Evolutionary conservation across 495 filamentous ascomycete species (phyloP).

Genomic region (Geoglossum glabrum): DNA sequence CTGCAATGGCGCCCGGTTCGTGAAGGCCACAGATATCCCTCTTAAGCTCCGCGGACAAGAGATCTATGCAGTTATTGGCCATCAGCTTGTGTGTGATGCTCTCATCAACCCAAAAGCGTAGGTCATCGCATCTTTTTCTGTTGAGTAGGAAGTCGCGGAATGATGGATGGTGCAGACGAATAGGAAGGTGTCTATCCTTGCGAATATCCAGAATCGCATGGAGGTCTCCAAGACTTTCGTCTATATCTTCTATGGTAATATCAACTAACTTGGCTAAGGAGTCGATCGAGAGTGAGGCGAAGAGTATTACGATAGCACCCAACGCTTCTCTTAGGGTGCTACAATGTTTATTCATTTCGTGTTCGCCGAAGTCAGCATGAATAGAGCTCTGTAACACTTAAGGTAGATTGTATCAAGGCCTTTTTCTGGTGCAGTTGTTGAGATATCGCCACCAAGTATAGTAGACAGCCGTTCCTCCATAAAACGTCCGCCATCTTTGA

Average conservation of each 20-base stretch:
- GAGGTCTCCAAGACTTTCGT: too few species aligned
- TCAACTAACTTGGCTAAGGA: neutral
- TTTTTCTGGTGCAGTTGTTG: neutral
- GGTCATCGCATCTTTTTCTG: too few species aligned
- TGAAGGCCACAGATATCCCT: conserved; percentile 21
- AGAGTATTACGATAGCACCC: neutral
- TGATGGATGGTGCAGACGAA: too few species aligned
- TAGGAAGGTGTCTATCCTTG: too few species aligned
- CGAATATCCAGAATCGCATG: too few species aligned
- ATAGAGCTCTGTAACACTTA: neutral
- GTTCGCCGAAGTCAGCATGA: neutral
- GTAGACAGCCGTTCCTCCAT: neutral
- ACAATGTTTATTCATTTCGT: neutral
- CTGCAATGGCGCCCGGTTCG: conserved; percentile 12
- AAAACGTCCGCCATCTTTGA: neutral
- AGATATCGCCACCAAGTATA: neutral
- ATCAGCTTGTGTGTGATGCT: too few species aligned
- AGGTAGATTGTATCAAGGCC: neutral
- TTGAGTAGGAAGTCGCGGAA: too few species aligned
- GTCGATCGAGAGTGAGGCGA: neutral
- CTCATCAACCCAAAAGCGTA: too few species aligned
- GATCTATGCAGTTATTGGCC: conserved; percentile 17
- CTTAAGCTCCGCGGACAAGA: conserved; percentile 18
- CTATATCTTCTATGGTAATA: neutral
- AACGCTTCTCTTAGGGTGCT: neutral